Conservation (phyloP, 495 filamentous ascomycete genomes). For the Penicillium roqueforti region DNA sequence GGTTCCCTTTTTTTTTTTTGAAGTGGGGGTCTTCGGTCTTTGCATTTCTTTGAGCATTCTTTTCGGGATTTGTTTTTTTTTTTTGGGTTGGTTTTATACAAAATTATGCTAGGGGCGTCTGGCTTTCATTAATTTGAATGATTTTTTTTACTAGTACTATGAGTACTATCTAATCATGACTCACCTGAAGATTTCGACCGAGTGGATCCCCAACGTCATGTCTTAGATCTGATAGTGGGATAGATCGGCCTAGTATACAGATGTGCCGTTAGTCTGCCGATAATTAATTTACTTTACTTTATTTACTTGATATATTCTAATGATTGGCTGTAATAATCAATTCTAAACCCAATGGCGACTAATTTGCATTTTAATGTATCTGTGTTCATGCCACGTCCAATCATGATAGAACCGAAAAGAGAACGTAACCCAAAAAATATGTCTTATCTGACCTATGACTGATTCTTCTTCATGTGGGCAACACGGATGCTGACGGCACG, state of each 20-base stretch:
- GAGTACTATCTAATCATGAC: not conserved
- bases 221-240: not conserved
- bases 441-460: conserved; percentile 13
- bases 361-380: conserved; percentile 4
- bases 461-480: conserved; percentile 54
- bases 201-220: conserved; percentile 9
- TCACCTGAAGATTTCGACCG: not conserved
- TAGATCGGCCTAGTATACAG: not conserved
- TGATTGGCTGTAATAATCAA: not conserved
- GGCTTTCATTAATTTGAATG: not conserved
- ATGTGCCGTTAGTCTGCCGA: not conserved
- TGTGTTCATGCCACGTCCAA: conserved; percentile 22
- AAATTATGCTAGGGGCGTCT: conserved; percentile 1
- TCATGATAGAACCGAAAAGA: conserved; percentile 18
- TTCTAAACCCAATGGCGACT: not conserved
- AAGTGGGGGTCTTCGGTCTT: not conserved
- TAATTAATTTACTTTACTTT: not conserved
- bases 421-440: conserved; percentile 1
- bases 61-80: not conserved
- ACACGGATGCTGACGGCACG: conserved; percentile 86
- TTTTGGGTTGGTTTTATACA: conserved; percentile 3
- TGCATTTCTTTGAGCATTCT: not conserved
- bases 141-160: too few species aligned
- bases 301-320: not conserved
- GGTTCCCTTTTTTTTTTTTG: not conserved